Base-by-base conservation (phyloP, 2,329 filamentous ascomycete genomes). In the Fusarium hainanense region DNA sequence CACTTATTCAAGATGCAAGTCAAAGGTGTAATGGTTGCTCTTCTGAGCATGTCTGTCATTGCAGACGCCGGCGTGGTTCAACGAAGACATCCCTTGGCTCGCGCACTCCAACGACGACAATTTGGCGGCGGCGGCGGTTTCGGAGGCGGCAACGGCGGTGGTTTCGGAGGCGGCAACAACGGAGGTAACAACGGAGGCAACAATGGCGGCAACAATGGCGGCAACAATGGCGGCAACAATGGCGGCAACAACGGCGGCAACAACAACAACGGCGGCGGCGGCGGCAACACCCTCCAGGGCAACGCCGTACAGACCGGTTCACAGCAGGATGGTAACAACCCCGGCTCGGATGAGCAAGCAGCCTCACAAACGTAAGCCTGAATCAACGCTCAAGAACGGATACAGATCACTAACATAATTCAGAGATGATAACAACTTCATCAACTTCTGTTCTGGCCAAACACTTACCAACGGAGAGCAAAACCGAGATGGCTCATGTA, bases 401-500 rank as follows among this genome's bases (percentile, higher is more conserved):
- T 2, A 20, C 12, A 6, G 14, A 42, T 7, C 46, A 32, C 54
- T 77, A 65, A 70, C 68, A 55, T 11, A 9, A 30, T 81, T n/a
- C 57, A 89, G 87, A 67, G 87, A 89, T 70, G 65, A 79, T 20
- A 80, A 82, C 80, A 90, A 90, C 80, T 89, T 89, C 76, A 88
- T 89, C 84, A 89, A 89, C 82, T 88, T 89, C 77, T 89, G 87
- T 75, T 63, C 77, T 7, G 86, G 85, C 47, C 72, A 84, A 75
- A 85, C 81, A 0, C 76, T 89, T 49, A 90, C 89, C 68, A 88
- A 91, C 73, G 89, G 89, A 73, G 78, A 85, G 28, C 89, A 91
- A 76, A 81, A 85, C 54, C 81, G 81, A 62, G 77, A 71, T 7
- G 89, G 89, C 21, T 91, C 89, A 37, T 91, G 89, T 80, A 91